A percentile compares a stretch with the other conserved stretches of the same genome.
phyloP scores from a whole-genome alignment of 371 early-diverging fungal genomes.

The Mitosporidium daphniae region DNA sequence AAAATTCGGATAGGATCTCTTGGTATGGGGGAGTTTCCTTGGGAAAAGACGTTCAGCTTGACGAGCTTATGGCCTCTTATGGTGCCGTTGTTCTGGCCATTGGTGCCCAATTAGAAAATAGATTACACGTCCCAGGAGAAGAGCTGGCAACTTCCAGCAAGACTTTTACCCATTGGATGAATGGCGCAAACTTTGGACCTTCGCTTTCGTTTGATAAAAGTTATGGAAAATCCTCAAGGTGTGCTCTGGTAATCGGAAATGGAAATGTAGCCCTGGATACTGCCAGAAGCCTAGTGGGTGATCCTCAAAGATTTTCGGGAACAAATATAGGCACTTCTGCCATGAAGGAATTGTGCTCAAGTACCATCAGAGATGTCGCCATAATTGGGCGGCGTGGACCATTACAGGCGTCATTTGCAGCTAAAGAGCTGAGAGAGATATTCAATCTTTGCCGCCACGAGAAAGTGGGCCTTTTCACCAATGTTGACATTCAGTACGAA shows the following conservation, averaged over 20 bases:
- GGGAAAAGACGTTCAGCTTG: slow-evolving; percentile 11
- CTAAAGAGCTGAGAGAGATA: no score
- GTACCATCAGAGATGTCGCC: slow-evolving; percentile 30
- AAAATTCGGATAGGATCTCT: slow-evolving; percentile 26
- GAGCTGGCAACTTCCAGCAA: no score
- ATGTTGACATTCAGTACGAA: no score
- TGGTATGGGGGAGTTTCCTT: slow-evolving; percentile 22
- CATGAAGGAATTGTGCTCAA: slow-evolving; percentile 20
- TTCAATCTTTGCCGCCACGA: no score
- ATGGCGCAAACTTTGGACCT: no score
- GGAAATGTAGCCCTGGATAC: slow-evolving; percentile 83
- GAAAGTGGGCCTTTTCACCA: no score
- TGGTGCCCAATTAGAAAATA: slow-evolving; percentile 29
- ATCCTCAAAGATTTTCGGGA: slow-evolving; percentile 22
- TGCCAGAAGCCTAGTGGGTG: slow-evolving; percentile 42
- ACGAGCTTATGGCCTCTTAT: slow-evolving; percentile 19
- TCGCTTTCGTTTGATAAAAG: no score
- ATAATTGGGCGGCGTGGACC: slow-evolving; percentile 66
- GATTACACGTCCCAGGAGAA: slow-evolving; percentile 25
- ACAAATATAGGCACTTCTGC: slow-evolving; percentile 54
- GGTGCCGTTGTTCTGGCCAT: slow-evolving; percentile 42
- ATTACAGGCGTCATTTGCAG: slow-evolving; percentile 43
- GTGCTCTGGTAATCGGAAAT: slow-evolving; percentile 69
- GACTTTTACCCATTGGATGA: no score
- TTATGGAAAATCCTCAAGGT: no score